phyloP scores from a whole-genome alignment of 2,329 filamentous ascomycete species.

The Neonectria punicea region DNA sequence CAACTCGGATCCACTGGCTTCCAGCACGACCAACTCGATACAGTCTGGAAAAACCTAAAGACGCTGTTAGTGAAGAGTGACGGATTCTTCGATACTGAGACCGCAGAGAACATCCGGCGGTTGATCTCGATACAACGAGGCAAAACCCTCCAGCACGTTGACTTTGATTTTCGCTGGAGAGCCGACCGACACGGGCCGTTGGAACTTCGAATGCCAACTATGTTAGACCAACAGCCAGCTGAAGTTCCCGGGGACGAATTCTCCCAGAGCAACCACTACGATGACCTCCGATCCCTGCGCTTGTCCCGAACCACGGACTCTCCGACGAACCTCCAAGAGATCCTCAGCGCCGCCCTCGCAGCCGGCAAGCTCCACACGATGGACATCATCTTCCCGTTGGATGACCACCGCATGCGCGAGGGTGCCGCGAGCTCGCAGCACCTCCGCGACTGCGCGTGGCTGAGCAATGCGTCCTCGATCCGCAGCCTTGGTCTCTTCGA shows the following conservation, averaged over 20 bases:
- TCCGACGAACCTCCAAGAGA: constrained; percentile 36
- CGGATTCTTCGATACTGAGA: constrained; percentile 36
- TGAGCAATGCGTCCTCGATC: constrained; percentile 48
- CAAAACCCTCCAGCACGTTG: constrained; percentile 43
- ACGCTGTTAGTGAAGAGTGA: constrained; percentile 42
- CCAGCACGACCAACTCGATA: constrained; percentile 27
- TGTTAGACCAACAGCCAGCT: constrained; percentile 29
- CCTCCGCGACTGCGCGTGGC: constrained; percentile 48
- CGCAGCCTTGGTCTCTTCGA: constrained; percentile 48
- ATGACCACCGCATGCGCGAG: constrained; percentile 32
- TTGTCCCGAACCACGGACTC: constrained; percentile 41
- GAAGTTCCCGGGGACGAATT: constrained; percentile 21
- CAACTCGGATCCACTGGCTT: constrained; percentile 31
- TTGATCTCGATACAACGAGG: constrained; percentile 45
- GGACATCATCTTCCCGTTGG: constrained; percentile 50
- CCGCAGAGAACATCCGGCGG: constrained; percentile 33
- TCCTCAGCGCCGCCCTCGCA: constrained; percentile 42
- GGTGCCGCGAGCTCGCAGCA: constrained; percentile 45
- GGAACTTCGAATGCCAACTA: constrained; percentile 30
- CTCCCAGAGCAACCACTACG: constrained; percentile 35
- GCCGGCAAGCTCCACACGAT: constrained; percentile 46
- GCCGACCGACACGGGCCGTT: constrained; percentile 36
- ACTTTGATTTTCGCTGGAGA: constrained; percentile 45
- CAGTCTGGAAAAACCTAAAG: constrained; percentile 46
- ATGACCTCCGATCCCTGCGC: constrained; percentile 43